Evolutionary conservation across 331 rosid genomes (phyloP), one percentile per base, ranked within the genome.

Genomic region (Cydonia oblonga): DNA sequence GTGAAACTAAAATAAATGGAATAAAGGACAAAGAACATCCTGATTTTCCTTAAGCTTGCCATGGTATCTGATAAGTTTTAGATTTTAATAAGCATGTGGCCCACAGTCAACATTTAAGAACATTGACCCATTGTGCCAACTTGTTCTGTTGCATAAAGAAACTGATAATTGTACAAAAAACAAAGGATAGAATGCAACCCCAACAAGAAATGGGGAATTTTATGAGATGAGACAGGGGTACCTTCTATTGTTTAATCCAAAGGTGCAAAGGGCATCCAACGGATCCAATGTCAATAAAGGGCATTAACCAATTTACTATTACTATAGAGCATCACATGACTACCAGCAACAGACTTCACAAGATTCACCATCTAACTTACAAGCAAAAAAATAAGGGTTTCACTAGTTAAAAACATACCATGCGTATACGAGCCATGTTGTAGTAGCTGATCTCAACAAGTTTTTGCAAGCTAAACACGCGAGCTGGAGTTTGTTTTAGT

Each of bases 371-470:
- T 66, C 20, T 33, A 80, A 29, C 64, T 63, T 49, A 52, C 22
- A 66, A 82, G 65, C 38, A 75, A 33, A 69, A 75, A 33, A 69
- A 59, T 26, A 64, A 65, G 59, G 75, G 38, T 53, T 80, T 72
- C 33, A 53, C 29, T 26, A 73, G 73, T 58, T 76, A 64, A 49
- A 75, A 62, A 69, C 54, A 30, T 95, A 95, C 99, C 99, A 95
- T 82, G 64, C 97, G 89, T 77, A 95, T 95, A 68, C 99, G 99
- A 78, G 96, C 96, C 96, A 91, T 95, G 76, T 95, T 95, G 82
- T 91, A 95, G 81, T 95, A 95, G 84, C 99, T 95, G 76, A 95
- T 95, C 82, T 95, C 99, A 76, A 95, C 97, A 80, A 95, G 99
- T 77, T 95, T 95, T 79, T 95, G 99, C 90, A 95, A 84, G 86